Base-by-base conservation (phyloP, 768 basidiomycete genomes). In the Leccinum disarticulatum region DNA sequence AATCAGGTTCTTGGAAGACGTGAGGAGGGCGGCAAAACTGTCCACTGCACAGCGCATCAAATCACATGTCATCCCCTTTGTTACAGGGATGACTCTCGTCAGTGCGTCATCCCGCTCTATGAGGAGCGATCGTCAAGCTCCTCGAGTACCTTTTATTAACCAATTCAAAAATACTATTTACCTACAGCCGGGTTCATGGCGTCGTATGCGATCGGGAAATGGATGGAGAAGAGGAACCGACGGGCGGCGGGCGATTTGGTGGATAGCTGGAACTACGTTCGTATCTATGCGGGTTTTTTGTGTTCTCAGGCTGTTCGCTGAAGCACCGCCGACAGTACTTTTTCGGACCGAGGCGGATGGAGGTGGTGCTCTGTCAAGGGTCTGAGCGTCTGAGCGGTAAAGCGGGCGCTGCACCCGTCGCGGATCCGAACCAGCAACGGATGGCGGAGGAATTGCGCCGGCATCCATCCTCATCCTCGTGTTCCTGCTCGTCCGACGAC, bases 221-320 rank as follows among this genome's bases (percentile, higher is more conserved):
- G 7, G 56, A 72, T 71, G 76, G 76, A 63, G 68, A 69, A 43
- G 52, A 75, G 68, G 73, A 83, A 79, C 64, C 65, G 68, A 1
- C 65, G 63, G 1, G 74, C 77, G 3, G 79, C 79, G 14, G 76
- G 73, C 10, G 72, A 80, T 19, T 54, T 80, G 1, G 67, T 84
- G 15, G 78, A 80, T 54, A 69, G 70, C 54, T 84, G 83, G 83
- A 84, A 84, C 59, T 74, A 80, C 49, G 83, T 83, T 22, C 6
- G 70, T 68, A 11, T 10, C 48, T n/a, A 43, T 10, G n/a, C 41
- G 3, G n/a, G 41, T 43, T 15, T 17, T 0, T n/a, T 43, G 2
- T 43, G n/a, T 4, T 43, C n/a, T 22, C 22, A 22, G 22, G 22
- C 22, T 43, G 41, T 33, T 63, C 6, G 33, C 25, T 2, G 27